These are phyloP conservation scores for Ophiostoma populinum DNA, from an alignment of 2,329 filamentous ascomycete species.

Conservation along the genomic window DNA sequence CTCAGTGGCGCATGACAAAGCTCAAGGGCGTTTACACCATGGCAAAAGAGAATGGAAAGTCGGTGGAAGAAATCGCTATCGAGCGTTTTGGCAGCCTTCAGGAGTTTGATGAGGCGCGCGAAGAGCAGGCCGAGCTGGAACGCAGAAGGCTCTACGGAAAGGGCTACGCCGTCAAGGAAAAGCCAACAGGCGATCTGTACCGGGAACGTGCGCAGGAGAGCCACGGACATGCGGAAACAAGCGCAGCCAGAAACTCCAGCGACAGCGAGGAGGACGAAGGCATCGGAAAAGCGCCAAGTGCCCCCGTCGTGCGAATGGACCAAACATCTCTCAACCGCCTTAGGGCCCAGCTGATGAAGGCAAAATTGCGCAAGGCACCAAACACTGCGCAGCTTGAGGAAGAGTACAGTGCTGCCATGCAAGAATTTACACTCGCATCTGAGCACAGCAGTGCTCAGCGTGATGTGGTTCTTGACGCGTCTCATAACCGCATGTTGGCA, in stretches of 20 bases:
- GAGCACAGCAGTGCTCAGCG: slow-evolving; percentile 32
- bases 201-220: slow-evolving; percentile 38
- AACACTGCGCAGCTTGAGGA: slow-evolving; percentile 62
- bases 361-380: slow-evolving; percentile 63
- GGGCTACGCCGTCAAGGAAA: slow-evolving; percentile 70
- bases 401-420: slow-evolving; percentile 64
- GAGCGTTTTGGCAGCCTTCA: slow-evolving; percentile 67
- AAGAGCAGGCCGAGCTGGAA: slow-evolving; percentile 85
- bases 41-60: slow-evolving; percentile 54
- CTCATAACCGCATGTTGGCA: slow-evolving; percentile 80
- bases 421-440: slow-evolving; percentile 28
- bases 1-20: slow-evolving; percentile 93
- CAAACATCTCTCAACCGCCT: slow-evolving; percentile 73
- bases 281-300: slow-evolving; percentile 18
- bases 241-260: too few species aligned
- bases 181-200: slow-evolving; percentile 74
- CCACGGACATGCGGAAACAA: neutral
- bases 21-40: slow-evolving; percentile 69
- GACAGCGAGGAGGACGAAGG: neutral
- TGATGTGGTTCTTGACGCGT: slow-evolving; percentile 67
- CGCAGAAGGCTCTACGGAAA: slow-evolving; percentile 66
- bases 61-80: slow-evolving; percentile 65
- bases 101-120: slow-evolving; percentile 80
- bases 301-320: slow-evolving; percentile 38
- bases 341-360: slow-evolving; percentile 90